Percentiles rank a stretch among this genome's conserved stretches.
phyloP scores from a whole-genome alignment of 1,284 basidiomycete genomes.

The Uromyces viciae-fabae region DNA sequence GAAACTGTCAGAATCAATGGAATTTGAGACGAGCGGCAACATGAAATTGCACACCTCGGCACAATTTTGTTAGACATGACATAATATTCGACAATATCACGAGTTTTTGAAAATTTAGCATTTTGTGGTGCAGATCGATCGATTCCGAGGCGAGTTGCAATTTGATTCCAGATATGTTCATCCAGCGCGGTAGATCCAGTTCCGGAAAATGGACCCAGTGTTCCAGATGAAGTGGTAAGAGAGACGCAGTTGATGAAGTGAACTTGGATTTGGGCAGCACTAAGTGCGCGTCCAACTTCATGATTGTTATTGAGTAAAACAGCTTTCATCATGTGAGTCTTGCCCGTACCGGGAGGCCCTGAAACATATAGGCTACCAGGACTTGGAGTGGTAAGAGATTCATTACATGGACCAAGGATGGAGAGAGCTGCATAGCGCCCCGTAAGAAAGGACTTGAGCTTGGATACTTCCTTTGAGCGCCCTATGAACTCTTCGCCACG shows the following conservation, averaged over 20 bases:
- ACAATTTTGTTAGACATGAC: slow-evolving; percentile 16
- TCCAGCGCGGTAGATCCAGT: slow-evolving; percentile 23
- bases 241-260: slow-evolving; percentile 57
- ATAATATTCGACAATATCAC: slow-evolving; percentile 16
- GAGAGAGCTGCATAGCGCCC: background rate
- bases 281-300: slow-evolving; percentile 20
- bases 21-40: background rate
- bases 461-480: slow-evolving; percentile 13
- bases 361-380: slow-evolving; percentile 55
- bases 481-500: slow-evolving; percentile 16
- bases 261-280: slow-evolving; percentile 47
- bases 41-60: background rate
- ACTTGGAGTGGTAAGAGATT: background rate
- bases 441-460: slow-evolving; percentile 19
- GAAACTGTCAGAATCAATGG: background rate
- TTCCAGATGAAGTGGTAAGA: slow-evolving; percentile 50
- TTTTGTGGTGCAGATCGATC: background rate
- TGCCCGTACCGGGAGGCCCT: slow-evolving; percentile 58
- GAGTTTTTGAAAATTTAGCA: background rate
- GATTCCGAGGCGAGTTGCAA: slow-evolving; percentile 24
- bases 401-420: background rate
- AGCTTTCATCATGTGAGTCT: slow-evolving; percentile 56
- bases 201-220: slow-evolving; percentile 47
- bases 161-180: slow-evolving; percentile 34
- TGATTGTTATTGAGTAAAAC: slow-evolving; percentile 52